Evolutionary conservation across 1,284 basidiomycete genomes (phyloP).

Genomic region (Marasmius tenuissimus): DNA sequence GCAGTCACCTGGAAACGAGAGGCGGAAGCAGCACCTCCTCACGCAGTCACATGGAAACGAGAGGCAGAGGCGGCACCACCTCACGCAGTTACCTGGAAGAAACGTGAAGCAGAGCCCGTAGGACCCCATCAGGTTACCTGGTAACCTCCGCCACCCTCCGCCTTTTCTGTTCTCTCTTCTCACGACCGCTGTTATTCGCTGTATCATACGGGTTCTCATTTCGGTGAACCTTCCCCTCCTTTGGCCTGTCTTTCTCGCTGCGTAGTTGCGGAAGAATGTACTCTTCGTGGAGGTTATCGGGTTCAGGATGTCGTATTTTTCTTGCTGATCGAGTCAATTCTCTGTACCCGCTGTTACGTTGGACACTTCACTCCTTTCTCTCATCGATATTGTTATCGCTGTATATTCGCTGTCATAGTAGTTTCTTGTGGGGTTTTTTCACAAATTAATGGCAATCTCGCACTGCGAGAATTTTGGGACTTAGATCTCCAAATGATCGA

Average conservation of each 20-base stretch:
- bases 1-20: too few relatives aligned
- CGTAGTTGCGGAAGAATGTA: too few relatives aligned
- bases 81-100: background rate
- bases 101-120: background rate
- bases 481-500: too few relatives aligned
- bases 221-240: background rate
- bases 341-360: background rate
- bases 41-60: background rate
- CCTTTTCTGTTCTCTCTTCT: background rate
- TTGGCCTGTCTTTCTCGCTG: background rate
- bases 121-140: background rate
- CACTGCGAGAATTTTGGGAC: too few relatives aligned
- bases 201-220: background rate
- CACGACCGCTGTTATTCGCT: background rate
- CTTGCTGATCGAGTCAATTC: background rate
- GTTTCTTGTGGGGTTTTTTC: too few relatives aligned
- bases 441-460: too few relatives aligned
- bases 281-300: too few relatives aligned
- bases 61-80: background rate
- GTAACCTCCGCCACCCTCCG: background rate
- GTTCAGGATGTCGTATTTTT: too few relatives aligned
- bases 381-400: background rate
- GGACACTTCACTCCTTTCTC: background rate
- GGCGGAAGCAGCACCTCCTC: background rate
- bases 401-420: background rate